Evolutionary conservation across 495 filamentous ascomycete genomes (phyloP).

Genomic region (Poronia punctata): DNA sequence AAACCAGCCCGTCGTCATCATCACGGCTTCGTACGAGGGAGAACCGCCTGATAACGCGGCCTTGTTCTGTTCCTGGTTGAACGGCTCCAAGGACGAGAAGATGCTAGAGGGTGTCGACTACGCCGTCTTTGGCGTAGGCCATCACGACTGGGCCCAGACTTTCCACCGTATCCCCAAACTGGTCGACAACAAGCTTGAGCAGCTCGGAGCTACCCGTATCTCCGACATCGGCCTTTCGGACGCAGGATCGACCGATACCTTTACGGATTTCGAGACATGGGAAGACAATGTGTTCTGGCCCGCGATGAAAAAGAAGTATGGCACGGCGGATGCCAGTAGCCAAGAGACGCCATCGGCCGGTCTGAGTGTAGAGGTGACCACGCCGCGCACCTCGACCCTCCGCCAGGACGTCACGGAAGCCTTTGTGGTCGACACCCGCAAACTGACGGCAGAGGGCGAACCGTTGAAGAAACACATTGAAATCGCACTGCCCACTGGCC

Average conservation of each 20-base stretch:
- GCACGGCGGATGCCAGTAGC: slow-evolving; percentile 17
- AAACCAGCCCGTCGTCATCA: slow-evolving; percentile 55
- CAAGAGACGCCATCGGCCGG: slow-evolving; percentile 20
- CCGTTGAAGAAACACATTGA: slow-evolving; percentile 59
- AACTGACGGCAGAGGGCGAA: slow-evolving; percentile 48
- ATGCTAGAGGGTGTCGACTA: slow-evolving; percentile 50
- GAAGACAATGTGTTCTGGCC: slow-evolving; percentile 60
- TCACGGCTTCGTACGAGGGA: slow-evolving; percentile 69
- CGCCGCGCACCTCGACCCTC: slow-evolving; percentile 51
- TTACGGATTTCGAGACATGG: slow-evolving; percentile 68
- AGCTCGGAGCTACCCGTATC: slow-evolving; percentile 48
- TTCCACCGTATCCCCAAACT: slow-evolving; percentile 66
- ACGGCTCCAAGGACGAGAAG: slow-evolving; percentile 40
- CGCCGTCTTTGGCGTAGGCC: slow-evolving; percentile 56
- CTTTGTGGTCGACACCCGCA: slow-evolving; percentile 46
- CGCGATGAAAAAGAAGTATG: slow-evolving; percentile 46
- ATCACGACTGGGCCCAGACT: slow-evolving; percentile 60
- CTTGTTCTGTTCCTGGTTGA: slow-evolving; percentile 62
- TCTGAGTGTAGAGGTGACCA: slow-evolving; percentile 52
- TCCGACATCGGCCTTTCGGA: slow-evolving; percentile 53
- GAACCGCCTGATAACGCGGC: slow-evolving; percentile 68
- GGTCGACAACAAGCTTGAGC: slow-evolving; percentile 45
- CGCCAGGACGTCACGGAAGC: slow-evolving; percentile 61
- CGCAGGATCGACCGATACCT: slow-evolving; percentile 56
- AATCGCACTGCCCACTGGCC: slow-evolving; percentile 56